A percentile compares a stretch with the other conserved stretches of the same genome.
Evolutionary conservation across 164 flowering plant genomes (phyloP).

Genomic region (Sextonia rubra): DNA sequence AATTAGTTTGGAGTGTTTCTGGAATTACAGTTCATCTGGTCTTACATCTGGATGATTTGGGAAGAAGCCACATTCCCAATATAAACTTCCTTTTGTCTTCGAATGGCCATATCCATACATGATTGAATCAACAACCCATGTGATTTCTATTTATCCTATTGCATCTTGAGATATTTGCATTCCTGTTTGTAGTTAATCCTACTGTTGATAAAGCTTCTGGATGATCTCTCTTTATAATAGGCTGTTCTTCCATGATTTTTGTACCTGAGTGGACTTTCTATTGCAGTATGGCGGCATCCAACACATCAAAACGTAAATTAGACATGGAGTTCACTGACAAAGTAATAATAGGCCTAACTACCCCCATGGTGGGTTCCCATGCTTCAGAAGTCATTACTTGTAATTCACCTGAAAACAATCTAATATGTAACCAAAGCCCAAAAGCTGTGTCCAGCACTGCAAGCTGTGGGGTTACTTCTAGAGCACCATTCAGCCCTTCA

Average conservation of each 20-base stretch:
- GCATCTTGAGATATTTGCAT: background rate
- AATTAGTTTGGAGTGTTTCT: too few relatives aligned
- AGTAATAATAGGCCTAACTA: background rate
- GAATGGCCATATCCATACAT: background rate
- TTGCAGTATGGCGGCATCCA: constrained; percentile 16
- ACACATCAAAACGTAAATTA: constrained; percentile 4
- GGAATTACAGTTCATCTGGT: too few relatives aligned
- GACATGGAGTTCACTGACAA: constrained; percentile 6
- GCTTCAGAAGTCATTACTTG: constrained; percentile 10
- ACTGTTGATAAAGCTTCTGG: background rate
- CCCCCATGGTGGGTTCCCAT: constrained; percentile 16
- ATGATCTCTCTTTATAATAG: background rate
- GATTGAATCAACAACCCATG: background rate
- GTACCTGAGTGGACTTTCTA: background rate
- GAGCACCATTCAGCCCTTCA: constrained; percentile 5
- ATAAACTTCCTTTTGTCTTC: too few relatives aligned
- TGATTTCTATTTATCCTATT: background rate
- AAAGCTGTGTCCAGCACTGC: constrained; percentile 3
- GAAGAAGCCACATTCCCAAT: too few relatives aligned
- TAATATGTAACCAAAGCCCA: background rate
- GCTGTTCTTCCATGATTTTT: background rate
- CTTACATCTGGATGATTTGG: too few relatives aligned
- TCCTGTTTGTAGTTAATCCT: background rate
- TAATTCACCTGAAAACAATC: constrained; percentile 9
- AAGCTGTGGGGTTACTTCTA: background rate